Percentiles rank a stretch among this genome's conserved stretches.
phyloP scores from a whole-genome alignment of 208 protist genomes.

The Leishmania amazonensis region DNA sequence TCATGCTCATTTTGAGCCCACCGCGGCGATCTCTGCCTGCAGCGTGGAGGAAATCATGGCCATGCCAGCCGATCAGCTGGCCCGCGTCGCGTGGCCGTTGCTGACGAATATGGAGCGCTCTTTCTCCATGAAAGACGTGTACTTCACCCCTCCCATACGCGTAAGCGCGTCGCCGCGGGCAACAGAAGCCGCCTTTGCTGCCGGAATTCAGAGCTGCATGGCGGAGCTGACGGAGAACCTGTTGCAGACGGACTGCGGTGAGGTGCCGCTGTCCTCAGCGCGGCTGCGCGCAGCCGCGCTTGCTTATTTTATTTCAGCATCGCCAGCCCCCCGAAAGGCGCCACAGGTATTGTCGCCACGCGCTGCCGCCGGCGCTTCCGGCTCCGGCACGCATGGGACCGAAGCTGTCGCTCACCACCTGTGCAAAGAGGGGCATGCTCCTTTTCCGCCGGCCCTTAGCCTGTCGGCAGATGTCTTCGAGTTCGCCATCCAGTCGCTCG shows the following conservation, averaged over 20 bases:
- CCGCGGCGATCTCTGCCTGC: conserved; percentile 23
- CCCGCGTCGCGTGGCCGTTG: conserved; percentile 54
- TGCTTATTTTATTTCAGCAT: conserved; percentile 14
- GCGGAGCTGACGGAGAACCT: conserved; percentile 19
- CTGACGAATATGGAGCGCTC: conserved; percentile 23
- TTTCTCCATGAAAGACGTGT: conserved; percentile 28
- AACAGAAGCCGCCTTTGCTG: conserved; percentile 30
- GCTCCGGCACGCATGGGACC: background rate
- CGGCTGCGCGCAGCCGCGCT: conserved; percentile 31
- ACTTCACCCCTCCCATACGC: conserved; percentile 34
- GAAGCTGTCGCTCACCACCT: background rate
- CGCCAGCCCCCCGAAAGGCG: background rate
- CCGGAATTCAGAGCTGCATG: conserved; percentile 25
- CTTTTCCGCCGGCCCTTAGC: conserved; percentile 4
- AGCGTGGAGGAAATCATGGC: conserved; percentile 55
- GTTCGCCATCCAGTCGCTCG: conserved; percentile 25
- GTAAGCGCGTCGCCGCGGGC: conserved; percentile 37
- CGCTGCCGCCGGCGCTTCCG: background rate
- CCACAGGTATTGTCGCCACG: background rate
- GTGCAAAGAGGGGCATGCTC: no score
- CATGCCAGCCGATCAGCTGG: conserved; percentile 39
- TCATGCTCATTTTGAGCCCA: conserved; percentile 16
- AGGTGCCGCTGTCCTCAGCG: conserved; percentile 16
- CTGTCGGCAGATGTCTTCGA: conserved; percentile 16
- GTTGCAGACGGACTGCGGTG: conserved; percentile 9